Evolutionary conservation across 805 yeast species (phyloP).

Genomic region (Sugiyamaella qingdaonensis): DNA sequence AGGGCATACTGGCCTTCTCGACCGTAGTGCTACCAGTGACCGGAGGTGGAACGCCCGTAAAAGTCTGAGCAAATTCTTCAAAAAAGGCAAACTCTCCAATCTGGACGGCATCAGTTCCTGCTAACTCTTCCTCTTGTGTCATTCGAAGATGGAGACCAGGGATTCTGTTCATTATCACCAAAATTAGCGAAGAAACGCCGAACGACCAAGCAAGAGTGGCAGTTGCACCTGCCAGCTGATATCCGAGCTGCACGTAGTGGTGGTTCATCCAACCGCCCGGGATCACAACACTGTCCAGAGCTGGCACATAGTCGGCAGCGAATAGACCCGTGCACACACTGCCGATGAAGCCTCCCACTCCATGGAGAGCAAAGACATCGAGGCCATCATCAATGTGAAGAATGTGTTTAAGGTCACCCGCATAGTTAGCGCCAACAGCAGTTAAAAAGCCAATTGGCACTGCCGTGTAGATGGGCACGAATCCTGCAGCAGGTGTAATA

Average conservation of each 20-base stretch:
- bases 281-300: slow-evolving; percentile 69
- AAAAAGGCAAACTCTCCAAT: slow-evolving; percentile 80
- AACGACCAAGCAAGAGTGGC: slow-evolving; percentile 79
- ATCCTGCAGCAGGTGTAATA: slow-evolving; percentile 96
- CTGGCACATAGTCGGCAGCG: slow-evolving; percentile 90
- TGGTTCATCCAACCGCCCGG: slow-evolving; percentile 93
- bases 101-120: slow-evolving; percentile 86
- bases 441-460: slow-evolving; percentile 78
- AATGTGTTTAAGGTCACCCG: slow-evolving; percentile 70
- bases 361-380: slow-evolving; percentile 91
- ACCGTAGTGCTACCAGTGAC: background rate
- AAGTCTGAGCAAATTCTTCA: slow-evolving; percentile 15
- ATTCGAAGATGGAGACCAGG: slow-evolving; percentile 83
- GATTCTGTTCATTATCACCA: slow-evolving; percentile 67
- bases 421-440: slow-evolving; percentile 76
- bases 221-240: slow-evolving; percentile 81
- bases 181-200: slow-evolving; percentile 64
- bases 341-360: slow-evolving; percentile 88
- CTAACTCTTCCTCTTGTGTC: slow-evolving; percentile 82
- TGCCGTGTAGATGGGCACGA: slow-evolving; percentile 86
- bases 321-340: slow-evolving; percentile 82
- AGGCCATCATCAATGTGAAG: slow-evolving; percentile 89
- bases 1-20: background rate
- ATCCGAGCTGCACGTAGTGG: slow-evolving; percentile 84
- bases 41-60: background rate